Conservation (phyloP, 1,284 basidiomycete species). For the Trichosporon sp. region DNA sequence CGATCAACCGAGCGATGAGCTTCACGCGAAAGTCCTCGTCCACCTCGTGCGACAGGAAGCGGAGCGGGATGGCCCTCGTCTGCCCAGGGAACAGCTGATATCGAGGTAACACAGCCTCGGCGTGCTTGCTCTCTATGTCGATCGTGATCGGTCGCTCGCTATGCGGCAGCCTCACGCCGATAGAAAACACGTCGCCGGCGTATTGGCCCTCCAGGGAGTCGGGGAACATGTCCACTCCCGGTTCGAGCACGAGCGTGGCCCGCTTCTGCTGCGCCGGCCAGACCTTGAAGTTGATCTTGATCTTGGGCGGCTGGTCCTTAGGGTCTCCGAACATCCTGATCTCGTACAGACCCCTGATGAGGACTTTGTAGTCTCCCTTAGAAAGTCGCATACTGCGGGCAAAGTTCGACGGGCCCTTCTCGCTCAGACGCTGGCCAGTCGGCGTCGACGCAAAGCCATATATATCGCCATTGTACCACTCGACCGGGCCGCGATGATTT, state of each 20-base stretch:
- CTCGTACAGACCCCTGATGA: conserved; percentile 41
- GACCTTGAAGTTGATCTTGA: conserved; percentile 20
- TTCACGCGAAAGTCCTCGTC: background rate
- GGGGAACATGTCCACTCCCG: conserved; percentile 21
- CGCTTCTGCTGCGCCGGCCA: background rate
- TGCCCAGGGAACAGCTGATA: background rate
- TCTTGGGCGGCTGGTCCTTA: conserved; percentile 23
- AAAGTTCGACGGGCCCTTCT: conserved; percentile 23
- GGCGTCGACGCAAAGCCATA: conserved; percentile 34
- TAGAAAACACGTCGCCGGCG: conserved; percentile 30
- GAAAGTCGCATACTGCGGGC: conserved; percentile 25
- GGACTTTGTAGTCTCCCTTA: conserved; percentile 32
- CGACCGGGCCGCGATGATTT: background rate
- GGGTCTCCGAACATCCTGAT: conserved; percentile 45
- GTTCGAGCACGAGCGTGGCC: background rate
- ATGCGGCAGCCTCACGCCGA: conserved; percentile 19
- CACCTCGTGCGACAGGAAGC: background rate
- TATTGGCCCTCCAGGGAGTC: conserved; percentile 34
- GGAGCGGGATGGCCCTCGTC: background rate
- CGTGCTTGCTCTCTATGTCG: background rate
- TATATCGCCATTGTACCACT: conserved; percentile 43
- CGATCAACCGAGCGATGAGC: background rate
- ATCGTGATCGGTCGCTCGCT: conserved; percentile 4
- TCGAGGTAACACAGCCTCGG: background rate
- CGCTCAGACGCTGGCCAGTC: background rate